Conservation (phyloP, 805 yeast genomes). For the Ogataea siamensis region DNA sequence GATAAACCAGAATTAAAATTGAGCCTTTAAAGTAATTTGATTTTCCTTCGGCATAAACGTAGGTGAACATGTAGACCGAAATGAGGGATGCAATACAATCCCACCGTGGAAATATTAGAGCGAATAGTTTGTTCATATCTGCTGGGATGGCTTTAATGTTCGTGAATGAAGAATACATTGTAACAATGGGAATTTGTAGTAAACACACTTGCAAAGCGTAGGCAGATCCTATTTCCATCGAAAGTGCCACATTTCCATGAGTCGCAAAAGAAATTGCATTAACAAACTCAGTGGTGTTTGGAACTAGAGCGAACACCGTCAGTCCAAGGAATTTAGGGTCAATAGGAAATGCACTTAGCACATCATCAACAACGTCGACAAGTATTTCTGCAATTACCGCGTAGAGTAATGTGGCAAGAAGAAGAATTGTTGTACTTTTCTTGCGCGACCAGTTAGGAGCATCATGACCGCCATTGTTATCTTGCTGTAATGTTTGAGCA, state of each 20-base stretch:
- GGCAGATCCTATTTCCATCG: conserved; percentile 98
- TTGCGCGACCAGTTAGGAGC: conserved; percentile 95
- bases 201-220: conserved; percentile 94
- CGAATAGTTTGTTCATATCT: conserved; percentile 51
- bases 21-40: conserved; percentile 95
- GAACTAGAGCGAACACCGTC: conserved; percentile 93
- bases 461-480: conserved; percentile 72
- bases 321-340: conserved; percentile 89
- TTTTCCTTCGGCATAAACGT: conserved; percentile 94
- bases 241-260: conserved; percentile 91
- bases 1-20: conserved; percentile 74
- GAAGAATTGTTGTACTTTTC: conserved; percentile 77
- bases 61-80: conserved; percentile 86
- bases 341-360: conserved; percentile 72
- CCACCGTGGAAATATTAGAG: conserved; percentile 93
- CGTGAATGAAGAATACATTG: conserved; percentile 64
- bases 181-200: conserved; percentile 89
- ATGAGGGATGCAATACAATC: conserved; percentile 83
- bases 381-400: conserved; percentile 93
- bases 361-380: conserved; percentile 90
- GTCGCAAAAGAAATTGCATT: conserved; percentile 97
- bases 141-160: conserved; percentile 32
- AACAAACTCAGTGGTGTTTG: conserved; percentile 93
- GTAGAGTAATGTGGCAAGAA: conserved; percentile 81
- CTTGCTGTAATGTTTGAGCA: background rate